These are phyloP conservation scores for Datisca glomerata DNA, from an alignment of 306 rosid species.

Conservation along the genomic window DNA sequence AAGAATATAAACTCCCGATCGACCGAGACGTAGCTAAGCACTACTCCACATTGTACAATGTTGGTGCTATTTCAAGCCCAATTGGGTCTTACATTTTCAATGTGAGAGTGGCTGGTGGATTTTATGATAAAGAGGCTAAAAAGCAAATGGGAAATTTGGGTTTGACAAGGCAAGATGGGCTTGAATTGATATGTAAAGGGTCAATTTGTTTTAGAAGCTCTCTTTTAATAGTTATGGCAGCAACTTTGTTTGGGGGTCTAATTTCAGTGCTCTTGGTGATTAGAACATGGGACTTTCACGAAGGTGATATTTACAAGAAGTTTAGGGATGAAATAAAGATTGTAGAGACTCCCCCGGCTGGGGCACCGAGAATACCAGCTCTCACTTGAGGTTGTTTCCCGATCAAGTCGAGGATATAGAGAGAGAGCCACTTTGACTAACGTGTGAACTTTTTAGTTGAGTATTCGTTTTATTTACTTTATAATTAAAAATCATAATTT, in stretches of 20 bases:
- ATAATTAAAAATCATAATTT: too few species aligned
- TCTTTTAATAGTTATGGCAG: slow-evolving; percentile 16
- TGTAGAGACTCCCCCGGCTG: too few species aligned
- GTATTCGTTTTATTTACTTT: too few species aligned
- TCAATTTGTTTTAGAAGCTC: slow-evolving; percentile 20
- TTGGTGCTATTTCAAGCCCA: slow-evolving; percentile 24
- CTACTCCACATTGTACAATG: slow-evolving; percentile 27
- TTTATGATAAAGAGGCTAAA: slow-evolving; percentile 23
- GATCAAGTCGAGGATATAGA: too few species aligned
- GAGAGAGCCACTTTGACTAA: too few species aligned
- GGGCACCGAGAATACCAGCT: too few species aligned
- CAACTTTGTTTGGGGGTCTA: slow-evolving; percentile 16
- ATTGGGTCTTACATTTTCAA: slow-evolving; percentile 25
- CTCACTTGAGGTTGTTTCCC: too few species aligned
- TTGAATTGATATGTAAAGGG: slow-evolving; percentile 16
- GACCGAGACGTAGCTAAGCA: too few species aligned
- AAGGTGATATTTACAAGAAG: slow-evolving; percentile 20
- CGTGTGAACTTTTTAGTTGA: too few species aligned
- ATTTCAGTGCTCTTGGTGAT: slow-evolving; percentile 18
- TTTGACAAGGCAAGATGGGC: too few species aligned
- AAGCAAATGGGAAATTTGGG: too few species aligned
- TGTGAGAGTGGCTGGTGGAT: slow-evolving; percentile 22
- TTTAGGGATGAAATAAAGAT: slow-evolving; percentile 1
- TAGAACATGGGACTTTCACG: slow-evolving; percentile 22
- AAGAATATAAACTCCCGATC: too few species aligned